phyloP scores from a whole-genome alignment of 139 green algal genomes.

The Chlorella ohadii region DNA sequence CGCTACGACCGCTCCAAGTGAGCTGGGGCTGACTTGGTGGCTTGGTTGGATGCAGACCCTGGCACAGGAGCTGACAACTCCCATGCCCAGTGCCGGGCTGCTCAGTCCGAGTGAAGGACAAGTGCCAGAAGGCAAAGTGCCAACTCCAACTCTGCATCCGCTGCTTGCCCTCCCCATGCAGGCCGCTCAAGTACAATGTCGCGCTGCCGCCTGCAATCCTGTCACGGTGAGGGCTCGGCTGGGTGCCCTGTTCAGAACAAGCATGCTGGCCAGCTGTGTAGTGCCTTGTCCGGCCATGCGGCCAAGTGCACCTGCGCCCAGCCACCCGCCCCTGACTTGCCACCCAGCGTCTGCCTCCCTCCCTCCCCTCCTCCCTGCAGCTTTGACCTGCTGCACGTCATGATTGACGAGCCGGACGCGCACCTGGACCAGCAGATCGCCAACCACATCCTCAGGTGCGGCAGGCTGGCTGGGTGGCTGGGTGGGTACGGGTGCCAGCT shows the following conservation, averaged over 20 bases:
- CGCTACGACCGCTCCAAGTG: conserved; percentile 92
- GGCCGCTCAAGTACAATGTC: conserved; percentile 93
- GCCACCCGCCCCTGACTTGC: background rate
- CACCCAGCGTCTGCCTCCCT: background rate
- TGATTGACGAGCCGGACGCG: conserved; percentile 93
- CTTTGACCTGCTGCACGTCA: conserved; percentile 96
- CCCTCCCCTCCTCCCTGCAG: conserved; percentile 44
- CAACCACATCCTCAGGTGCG: conserved; percentile 77
- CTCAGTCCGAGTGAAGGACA: too few relatives aligned
- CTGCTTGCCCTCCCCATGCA: conserved; percentile 91
- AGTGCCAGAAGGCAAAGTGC: too few relatives aligned
- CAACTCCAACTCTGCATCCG: too few relatives aligned
- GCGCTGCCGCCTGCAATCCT: conserved; percentile 90
- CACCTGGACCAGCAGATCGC: conserved; percentile 80
- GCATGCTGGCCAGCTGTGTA: background rate
- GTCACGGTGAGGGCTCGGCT: conserved; percentile 65
- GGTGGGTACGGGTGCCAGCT: too few relatives aligned
- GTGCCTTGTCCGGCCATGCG: background rate
- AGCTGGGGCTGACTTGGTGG: too few relatives aligned
- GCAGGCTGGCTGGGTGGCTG: too few relatives aligned
- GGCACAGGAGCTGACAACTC: too few relatives aligned
- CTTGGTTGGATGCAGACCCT: too few relatives aligned
- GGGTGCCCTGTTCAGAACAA: background rate
- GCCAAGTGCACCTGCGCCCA: too few relatives aligned
- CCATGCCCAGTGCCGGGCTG: too few relatives aligned